These are phyloP conservation scores for Kodamaea fukazawae DNA, from an alignment of 805 yeast genomes.

Conservation along the genomic window DNA sequence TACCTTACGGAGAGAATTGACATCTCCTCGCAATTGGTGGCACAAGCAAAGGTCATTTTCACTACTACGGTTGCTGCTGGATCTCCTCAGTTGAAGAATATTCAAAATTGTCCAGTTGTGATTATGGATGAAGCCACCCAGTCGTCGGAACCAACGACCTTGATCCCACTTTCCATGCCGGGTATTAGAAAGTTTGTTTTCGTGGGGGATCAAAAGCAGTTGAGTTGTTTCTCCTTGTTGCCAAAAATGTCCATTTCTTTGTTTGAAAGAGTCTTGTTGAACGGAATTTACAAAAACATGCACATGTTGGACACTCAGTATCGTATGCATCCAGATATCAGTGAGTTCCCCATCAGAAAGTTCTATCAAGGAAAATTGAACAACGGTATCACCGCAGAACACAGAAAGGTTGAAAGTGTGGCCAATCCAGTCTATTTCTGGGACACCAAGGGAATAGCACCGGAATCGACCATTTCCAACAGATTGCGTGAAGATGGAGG, in stretches of 20 bases:
- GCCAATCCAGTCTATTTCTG: constrained; percentile 56
- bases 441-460: constrained; percentile 50
- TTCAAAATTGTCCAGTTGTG: constrained; percentile 58
- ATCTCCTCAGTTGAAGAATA: constrained; percentile 56
- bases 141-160: constrained; percentile 68
- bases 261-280: constrained; percentile 62
- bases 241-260: constrained; percentile 64
- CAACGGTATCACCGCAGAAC: constrained; percentile 58
- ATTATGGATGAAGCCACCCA: constrained; percentile 81
- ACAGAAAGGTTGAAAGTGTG: constrained; percentile 47
- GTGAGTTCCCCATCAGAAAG: constrained; percentile 54
- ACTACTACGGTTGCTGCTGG: constrained; percentile 75
- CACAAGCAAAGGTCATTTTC: constrained; percentile 67
- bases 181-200: constrained; percentile 66
- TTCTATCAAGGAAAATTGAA: constrained; percentile 50
- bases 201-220: constrained; percentile 75
- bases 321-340: constrained; percentile 64
- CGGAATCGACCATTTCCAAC: constrained; percentile 50
- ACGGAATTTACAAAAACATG: constrained; percentile 59
- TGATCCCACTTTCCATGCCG: constrained; percentile 67
- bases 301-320: constrained; percentile 70
- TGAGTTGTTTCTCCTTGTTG: constrained; percentile 68
- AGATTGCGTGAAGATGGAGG: constrained; percentile 50
- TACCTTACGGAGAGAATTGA: constrained; percentile 43
- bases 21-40: constrained; percentile 48